Percentiles rank a stretch among this genome's conserved stretches.
Evolutionary conservation across 257 asterid genomes (phyloP).

Genomic region (Lycium barbarum): DNA sequence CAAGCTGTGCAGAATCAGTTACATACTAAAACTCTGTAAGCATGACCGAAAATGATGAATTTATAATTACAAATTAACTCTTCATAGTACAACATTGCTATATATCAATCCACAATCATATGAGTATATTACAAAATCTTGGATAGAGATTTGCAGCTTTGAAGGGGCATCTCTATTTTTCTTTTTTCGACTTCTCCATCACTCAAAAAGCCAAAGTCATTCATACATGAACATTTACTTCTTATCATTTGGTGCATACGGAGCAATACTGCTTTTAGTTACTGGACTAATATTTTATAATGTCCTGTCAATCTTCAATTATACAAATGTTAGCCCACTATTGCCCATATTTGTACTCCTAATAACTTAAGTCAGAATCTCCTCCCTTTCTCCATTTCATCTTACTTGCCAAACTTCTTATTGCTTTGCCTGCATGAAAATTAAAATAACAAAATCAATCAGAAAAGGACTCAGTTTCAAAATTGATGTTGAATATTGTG

Average conservation of each 20-base stretch:
- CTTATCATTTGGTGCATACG: neutral
- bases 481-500: neutral
- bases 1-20: no score
- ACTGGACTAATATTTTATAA: neutral
- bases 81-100: neutral
- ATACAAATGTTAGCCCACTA: neutral
- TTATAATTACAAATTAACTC: neutral
- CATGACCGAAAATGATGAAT: neutral
- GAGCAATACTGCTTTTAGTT: no score
- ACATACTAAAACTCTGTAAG: no score
- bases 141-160: neutral
- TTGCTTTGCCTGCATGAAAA: constrained; percentile 43
- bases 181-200: neutral
- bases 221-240: neutral
- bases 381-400: neutral
- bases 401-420: constrained; percentile 24
- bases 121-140: neutral
- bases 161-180: neutral
- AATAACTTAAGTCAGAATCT: no score
- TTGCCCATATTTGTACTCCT: neutral
- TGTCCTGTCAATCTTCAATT: neutral
- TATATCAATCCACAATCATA: neutral
- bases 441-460: neutral
- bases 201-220: neutral
- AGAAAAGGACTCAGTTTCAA: neutral